Percentiles rank a stretch among this genome's conserved stretches.
phyloP scores from a whole-genome alignment of 2,329 filamentous ascomycete genomes.

The Fusarium irregulare region DNA sequence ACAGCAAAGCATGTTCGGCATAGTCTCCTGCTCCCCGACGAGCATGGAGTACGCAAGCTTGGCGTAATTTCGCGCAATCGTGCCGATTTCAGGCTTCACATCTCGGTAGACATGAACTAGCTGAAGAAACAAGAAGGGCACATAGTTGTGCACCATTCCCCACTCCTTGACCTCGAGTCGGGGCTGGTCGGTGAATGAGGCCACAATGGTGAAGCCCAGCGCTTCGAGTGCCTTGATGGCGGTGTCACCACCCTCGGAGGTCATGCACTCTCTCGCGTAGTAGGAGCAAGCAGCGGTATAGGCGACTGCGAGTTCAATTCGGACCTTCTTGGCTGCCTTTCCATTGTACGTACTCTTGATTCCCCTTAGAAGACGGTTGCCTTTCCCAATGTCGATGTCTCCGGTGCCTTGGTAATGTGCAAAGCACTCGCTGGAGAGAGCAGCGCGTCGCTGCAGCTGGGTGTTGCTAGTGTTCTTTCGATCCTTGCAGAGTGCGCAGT shows the following conservation, averaged over 20 bases:
- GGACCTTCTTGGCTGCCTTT: not conserved
- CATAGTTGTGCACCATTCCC: not conserved
- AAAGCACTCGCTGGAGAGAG: slow-evolving; percentile 7
- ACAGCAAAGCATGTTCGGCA: not conserved
- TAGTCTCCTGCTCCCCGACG: not conserved
- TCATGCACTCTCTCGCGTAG: not conserved
- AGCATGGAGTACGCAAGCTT: not conserved
- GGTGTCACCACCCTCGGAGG: not conserved
- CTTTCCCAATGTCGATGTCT: slow-evolving; percentile 1
- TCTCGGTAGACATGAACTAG: not conserved
- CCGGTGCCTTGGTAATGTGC: not conserved
- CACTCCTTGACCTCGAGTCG: not conserved
- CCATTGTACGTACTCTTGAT: slow-evolving; percentile 41
- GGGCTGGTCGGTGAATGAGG: not conserved
- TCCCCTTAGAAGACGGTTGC: slow-evolving; percentile 28
- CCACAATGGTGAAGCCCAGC: not conserved
- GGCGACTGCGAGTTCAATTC: not conserved
- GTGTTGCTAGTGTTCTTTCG: not conserved
- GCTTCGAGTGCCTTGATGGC: not conserved
- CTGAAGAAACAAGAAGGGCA: not conserved
- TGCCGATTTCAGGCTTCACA: not conserved
- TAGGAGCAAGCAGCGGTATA: not conserved
- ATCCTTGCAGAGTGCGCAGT: not conserved
- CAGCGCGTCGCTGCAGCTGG: slow-evolving; percentile 20
- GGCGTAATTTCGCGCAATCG: not conserved